Percentiles rank a stretch among this genome's conserved stretches.
Evolutionary conservation across 1,284 basidiomycete genomes (phyloP).

Genomic region (Golubevia sp.): DNA sequence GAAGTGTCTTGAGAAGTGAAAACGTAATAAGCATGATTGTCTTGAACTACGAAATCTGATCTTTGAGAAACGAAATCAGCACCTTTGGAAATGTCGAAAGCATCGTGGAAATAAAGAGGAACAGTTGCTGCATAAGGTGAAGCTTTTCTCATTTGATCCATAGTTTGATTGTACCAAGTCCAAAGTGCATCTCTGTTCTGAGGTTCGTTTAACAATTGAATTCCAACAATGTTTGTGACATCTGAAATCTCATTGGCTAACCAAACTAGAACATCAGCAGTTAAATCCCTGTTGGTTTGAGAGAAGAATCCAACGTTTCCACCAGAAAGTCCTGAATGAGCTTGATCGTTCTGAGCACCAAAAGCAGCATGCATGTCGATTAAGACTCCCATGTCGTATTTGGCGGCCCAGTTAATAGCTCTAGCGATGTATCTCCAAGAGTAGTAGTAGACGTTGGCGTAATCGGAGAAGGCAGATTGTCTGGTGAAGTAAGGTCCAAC

Average conservation of each 20-base stretch:
- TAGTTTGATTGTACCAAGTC: slow-evolving; percentile 62
- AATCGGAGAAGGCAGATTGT: slow-evolving; percentile 69
- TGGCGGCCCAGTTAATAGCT: slow-evolving; percentile 73
- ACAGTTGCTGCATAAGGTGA: slow-evolving; percentile 66
- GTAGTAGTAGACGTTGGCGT: slow-evolving; percentile 70
- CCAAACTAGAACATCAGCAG: slow-evolving; percentile 69
- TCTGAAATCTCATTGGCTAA: slow-evolving; percentile 68
- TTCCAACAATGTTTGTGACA: slow-evolving; percentile 75
- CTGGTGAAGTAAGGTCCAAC: slow-evolving; percentile 62
- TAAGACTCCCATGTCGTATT: slow-evolving; percentile 73
- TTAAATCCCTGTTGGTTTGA: slow-evolving; percentile 68
- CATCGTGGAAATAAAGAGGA: slow-evolving; percentile 77
- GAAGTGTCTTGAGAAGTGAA: slow-evolving; percentile 62
- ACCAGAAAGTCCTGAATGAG: slow-evolving; percentile 76
- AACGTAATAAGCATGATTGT: slow-evolving; percentile 73
- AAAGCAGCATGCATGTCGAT: slow-evolving; percentile 76
- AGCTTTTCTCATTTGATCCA: slow-evolving; percentile 67
- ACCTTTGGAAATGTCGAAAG: slow-evolving; percentile 71
- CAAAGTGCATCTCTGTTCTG: slow-evolving; percentile 42
- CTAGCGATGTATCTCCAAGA: slow-evolving; percentile 69
- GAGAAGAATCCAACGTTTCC: slow-evolving; percentile 69
- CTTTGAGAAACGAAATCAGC: slow-evolving; percentile 68
- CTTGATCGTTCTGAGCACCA: slow-evolving; percentile 70
- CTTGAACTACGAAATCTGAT: slow-evolving; percentile 74
- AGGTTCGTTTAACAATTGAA: slow-evolving; percentile 79